A percentile compares a stretch with the other conserved stretches of the same genome.
Evolutionary conservation across 306 rosid genomes (phyloP).

Genomic region (Pachyrhizus erosus): DNA sequence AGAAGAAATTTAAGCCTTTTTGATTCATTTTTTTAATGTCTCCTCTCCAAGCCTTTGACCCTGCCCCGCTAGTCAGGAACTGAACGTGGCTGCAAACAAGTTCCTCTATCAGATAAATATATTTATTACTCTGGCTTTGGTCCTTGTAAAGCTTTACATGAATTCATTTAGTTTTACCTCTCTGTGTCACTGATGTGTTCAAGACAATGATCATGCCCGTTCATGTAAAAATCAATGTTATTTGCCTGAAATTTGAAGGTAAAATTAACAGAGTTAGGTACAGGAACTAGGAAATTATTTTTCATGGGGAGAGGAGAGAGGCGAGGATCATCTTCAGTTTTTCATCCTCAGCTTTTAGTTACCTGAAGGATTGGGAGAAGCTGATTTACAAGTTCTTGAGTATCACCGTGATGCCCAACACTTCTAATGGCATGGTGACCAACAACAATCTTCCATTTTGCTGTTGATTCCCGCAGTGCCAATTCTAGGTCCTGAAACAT

Average conservation of each 20-base stretch:
- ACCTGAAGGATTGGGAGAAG: slow-evolving; percentile 66
- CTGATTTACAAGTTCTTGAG: slow-evolving; percentile 46
- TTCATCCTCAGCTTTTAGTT: slow-evolving; percentile 1
- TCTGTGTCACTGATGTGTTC: slow-evolving; percentile 61
- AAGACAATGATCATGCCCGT: slow-evolving; percentile 70
- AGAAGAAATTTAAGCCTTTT: slow-evolving; percentile 55
- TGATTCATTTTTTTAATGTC: slow-evolving; percentile 28
- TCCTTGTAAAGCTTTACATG: neutral
- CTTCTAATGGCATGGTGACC: slow-evolving; percentile 62
- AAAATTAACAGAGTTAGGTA: slow-evolving; percentile 11
- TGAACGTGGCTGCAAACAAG: slow-evolving; percentile 57
- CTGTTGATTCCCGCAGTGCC: slow-evolving; percentile 45
- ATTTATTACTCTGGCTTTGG: neutral
- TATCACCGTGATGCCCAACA: slow-evolving; percentile 60
- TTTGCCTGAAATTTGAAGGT: slow-evolving; percentile 46
- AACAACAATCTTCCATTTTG: slow-evolving; percentile 59
- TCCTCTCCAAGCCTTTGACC: slow-evolving; percentile 74
- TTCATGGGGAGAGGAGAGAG: neutral
- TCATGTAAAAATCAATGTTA: slow-evolving; percentile 59
- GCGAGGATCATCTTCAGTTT: neutral
- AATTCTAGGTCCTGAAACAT: slow-evolving; percentile 48
- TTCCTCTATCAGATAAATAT: slow-evolving; percentile 39
- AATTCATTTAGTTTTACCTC: slow-evolving; percentile 49
- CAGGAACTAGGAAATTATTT: neutral
- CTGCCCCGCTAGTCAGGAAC: slow-evolving; percentile 64